Percentiles rank a stretch among this genome's conserved stretches.
Evolutionary conservation across 2,329 filamentous ascomycete species (phyloP).

Genomic region (Colletotrichum sp.): DNA sequence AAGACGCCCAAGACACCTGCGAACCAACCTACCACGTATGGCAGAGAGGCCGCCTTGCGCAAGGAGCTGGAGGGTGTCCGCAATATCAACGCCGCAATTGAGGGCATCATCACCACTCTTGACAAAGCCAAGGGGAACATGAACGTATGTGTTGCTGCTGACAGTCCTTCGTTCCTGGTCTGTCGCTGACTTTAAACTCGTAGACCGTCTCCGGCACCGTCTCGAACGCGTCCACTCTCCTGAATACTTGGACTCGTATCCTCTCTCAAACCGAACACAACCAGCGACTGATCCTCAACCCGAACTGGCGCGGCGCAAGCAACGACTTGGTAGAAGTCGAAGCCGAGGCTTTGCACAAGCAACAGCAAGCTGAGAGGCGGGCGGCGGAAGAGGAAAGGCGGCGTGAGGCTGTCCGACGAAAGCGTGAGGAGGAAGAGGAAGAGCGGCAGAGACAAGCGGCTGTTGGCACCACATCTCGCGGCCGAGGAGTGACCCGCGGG

Average conservation of each 20-base stretch:
- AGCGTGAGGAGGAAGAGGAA: conserved; percentile 66
- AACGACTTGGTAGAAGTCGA: conserved; percentile 89
- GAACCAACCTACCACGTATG: conserved; percentile 48
- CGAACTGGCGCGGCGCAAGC: conserved; percentile 86
- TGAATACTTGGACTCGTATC: conserved; percentile 96
- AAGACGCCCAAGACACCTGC: conserved; percentile 52
- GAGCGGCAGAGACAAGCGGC: conserved; percentile 44
- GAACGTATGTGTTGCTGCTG: conserved; percentile 56
- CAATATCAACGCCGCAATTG: conserved; percentile 87
- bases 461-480: conserved; percentile 16
- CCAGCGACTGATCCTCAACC: conserved; percentile 87
- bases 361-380: conserved; percentile 78
- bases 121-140: conserved; percentile 79
- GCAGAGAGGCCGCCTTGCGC: conserved; percentile 76
- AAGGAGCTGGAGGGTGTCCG: conserved; percentile 83
- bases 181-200: conserved; percentile 12
- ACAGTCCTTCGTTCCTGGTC: background rate
- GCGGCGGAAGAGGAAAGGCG: conserved; percentile 81
- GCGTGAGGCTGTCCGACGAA: conserved; percentile 71
- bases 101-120: conserved; percentile 75
- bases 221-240: conserved; percentile 82
- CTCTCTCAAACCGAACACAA: conserved; percentile 98
- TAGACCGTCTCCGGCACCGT: conserved; percentile 88
- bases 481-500: conserved; percentile 17
- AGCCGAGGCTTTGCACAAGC: conserved; percentile 74